phyloP scores from a whole-genome alignment of 257 asterid genomes.

The Solanum rostratum region DNA sequence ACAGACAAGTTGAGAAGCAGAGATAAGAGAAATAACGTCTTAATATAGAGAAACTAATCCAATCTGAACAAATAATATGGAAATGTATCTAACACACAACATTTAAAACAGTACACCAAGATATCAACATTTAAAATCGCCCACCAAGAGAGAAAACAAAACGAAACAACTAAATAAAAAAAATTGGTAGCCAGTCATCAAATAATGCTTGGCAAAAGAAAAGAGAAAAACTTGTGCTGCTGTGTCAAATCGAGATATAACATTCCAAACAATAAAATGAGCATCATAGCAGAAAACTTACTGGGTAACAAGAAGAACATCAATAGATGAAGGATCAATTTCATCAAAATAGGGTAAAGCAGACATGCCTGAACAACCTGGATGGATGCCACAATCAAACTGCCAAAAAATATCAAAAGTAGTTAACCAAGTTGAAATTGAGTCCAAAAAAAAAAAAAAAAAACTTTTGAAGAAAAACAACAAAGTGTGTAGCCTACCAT shows the following conservation, averaged over 20 bases:
- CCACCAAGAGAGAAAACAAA: neutral
- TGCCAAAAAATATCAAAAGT: conserved; percentile 9
- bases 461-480: neutral
- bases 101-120: neutral
- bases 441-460: neutral
- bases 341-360: conserved; percentile 97
- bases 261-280: neutral
- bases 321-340: conserved; percentile 77
- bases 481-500: conserved; percentile 32
- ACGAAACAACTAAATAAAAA: neutral
- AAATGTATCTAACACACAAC: neutral
- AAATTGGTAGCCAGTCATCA: neutral
- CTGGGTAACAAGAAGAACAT: conserved; percentile 93
- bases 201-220: neutral
- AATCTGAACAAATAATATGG: neutral
- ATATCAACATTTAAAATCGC: neutral
- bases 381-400: conserved; percentile 99
- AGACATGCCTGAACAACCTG: conserved; percentile 92
- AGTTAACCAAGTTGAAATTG: neutral
- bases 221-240: neutral
- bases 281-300: conserved; percentile 15
- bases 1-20: neutral
- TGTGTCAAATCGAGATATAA: neutral
- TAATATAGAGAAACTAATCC: neutral
- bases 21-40: neutral